Conservation (phyloP, 331 rosid species). For the Arachis monticola region DNA sequence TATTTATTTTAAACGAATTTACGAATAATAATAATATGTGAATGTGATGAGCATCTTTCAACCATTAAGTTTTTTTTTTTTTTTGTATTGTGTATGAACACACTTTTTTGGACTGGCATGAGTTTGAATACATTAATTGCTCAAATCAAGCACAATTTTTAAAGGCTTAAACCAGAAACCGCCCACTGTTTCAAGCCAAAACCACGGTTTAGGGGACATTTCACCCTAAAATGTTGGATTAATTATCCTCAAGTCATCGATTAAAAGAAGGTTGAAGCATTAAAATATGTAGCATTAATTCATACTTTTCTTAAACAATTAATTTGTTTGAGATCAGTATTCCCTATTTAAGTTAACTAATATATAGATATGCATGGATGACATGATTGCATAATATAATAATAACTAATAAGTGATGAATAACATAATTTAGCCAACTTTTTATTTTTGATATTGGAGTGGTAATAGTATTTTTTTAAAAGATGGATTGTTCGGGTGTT, state of each 20-base stretch:
- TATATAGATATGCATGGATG: neutral
- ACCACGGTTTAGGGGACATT: constrained; percentile 40
- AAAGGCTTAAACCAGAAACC: constrained; percentile 45
- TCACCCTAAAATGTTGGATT: constrained; percentile 33
- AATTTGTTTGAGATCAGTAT: no score
- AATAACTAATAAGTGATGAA: neutral
- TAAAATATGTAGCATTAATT: constrained; percentile 5
- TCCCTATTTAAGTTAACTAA: neutral
- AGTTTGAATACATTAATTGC: constrained; percentile 16
- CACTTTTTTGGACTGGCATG: neutral
- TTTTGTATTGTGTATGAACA: neutral
- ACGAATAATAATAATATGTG: neutral
- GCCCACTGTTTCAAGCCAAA: constrained; percentile 58
- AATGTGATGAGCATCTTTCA: constrained; percentile 24
- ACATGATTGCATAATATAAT: neutral
- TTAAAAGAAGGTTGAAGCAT: constrained; percentile 30
- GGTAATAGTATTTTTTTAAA: no score
- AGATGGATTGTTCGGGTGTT: no score
- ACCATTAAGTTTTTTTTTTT: neutral
- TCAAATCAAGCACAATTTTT: constrained; percentile 26
- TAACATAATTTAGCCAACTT: neutral
- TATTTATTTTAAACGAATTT: no score
- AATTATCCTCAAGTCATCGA: constrained; percentile 19
- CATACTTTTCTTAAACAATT: no score
- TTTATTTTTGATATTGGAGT: no score